Evolutionary conservation across 441 rosid species (phyloP), one percentile per base, ranked within the genome.

Genomic region (Populus hybrid): DNA sequence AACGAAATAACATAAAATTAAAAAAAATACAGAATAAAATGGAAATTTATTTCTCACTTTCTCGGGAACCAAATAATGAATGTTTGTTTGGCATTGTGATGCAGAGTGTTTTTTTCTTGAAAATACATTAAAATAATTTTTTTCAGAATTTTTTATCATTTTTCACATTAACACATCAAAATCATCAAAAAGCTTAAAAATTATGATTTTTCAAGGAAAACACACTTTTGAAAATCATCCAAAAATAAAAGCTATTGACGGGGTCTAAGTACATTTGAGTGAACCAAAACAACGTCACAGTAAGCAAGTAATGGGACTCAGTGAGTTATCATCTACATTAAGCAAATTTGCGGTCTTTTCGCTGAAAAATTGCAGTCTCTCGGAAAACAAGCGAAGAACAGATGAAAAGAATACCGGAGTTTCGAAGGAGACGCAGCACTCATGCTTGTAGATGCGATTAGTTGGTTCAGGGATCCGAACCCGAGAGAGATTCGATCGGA

Each of bases 381-480:
- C n/a, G 59, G 53, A 63, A 18, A 16, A 30, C 32, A 71, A 59
- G 67, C 59, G 71, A 74, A 71, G 69, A 73, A 34, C n/a, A 61
- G 57, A 14, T 50, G 59, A 50, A 50, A 50, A 50, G 57, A 50
- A 50, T 87, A 95, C 97, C 87, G 94, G 97, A 80, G 97, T 85
- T 71, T 92, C 99, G 85, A 91, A 95, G 78, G 99, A 89, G 87
- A 94, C 70, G 88, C 98, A 92, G 82, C 99, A 96, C 85, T 96
- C 98, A 24, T 92, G 93, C 84, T 96, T 95, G 91, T 90, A 95
- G 91, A 95, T 87, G 79, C 99, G 99, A 75, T 90, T 94, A 71
- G 99, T 95, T 6, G 98, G 99, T 80, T 94, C 98, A 2, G 98
- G 98, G 83, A 95, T 94, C 90, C 98, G 98, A 81, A 96, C 99